Percentiles rank a stretch among this genome's conserved stretches.
These are phyloP conservation scores for Nicotiana paniculata DNA, from an alignment of 257 asterid species.

Conservation along the genomic window DNA sequence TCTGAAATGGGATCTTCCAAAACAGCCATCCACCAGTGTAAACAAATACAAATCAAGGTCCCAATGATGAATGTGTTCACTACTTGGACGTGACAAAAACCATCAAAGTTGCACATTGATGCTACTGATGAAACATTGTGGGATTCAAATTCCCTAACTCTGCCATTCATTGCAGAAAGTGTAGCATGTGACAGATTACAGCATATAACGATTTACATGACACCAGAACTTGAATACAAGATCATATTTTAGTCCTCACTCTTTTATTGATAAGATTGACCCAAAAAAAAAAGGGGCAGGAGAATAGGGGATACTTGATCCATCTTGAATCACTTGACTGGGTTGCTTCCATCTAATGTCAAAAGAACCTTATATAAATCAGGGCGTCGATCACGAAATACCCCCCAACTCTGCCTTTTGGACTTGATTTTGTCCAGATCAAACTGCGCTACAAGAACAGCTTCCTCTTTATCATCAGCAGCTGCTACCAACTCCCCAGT, in stretches of 20 bases:
- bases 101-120: neutral
- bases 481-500: slow-evolving; percentile 68
- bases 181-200: neutral
- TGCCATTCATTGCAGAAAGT: neutral
- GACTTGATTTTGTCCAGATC: slow-evolving; percentile 72
- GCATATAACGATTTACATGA: neutral
- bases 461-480: slow-evolving; percentile 82
- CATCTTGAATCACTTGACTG: slow-evolving; percentile 8
- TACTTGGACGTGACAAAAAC: neutral
- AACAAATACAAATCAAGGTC: neutral
- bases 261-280: neutral
- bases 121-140: neutral
- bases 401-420: slow-evolving; percentile 85
- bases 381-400: slow-evolving; percentile 90
- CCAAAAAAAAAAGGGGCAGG: neutral
- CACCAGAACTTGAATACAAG: neutral
- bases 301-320: neutral
- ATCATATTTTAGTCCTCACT: neutral
- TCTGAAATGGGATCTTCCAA: neutral
- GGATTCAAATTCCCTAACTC: neutral
- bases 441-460: slow-evolving; percentile 67
- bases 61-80: neutral
- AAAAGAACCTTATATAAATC: slow-evolving; percentile 91
- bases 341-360: slow-evolving; percentile 70
- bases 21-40: neutral